Evolutionary conservation across 176 grass and related monocot genomes (phyloP), one percentile per base, ranked within the genome.

Genomic region (Chloris gayana): DNA sequence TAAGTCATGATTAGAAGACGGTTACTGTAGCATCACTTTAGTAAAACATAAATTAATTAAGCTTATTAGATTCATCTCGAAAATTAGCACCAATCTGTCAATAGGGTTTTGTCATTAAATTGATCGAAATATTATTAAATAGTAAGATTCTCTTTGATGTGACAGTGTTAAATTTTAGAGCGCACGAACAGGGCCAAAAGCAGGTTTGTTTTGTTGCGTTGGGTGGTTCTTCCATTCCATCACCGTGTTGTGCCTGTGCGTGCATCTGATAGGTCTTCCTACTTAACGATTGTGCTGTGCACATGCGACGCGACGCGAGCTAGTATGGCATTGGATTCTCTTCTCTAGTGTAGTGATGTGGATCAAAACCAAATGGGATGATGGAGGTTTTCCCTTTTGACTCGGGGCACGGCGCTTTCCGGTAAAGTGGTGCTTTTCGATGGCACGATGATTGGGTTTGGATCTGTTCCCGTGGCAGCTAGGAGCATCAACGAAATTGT

Each of bases 271-370:
- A 14, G 53, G 4, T n/a, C 15, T n/a, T n/a, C n/a, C n/a, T n/a
- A n/a, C 31, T 35, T 5, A 5, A 22, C 33, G 24, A n/a, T n/a
- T 62, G 42, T 72, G 83, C 51, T 74, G 75, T 72, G 83, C 75
- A 54, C 83, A 85, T 85, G 29, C 27, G n/a, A n/a, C n/a, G n/a
- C n/a, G n/a, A n/a, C n/a, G n/a, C n/a, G n/a, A 42, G 18, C 32
- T 3, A n/a, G n/a, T n/a, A 24, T 12, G 14, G 41, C 83, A 79
- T 85, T 12, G 75, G 75, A 85, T 79, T 19, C 83, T 50, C 56
- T 38, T 7, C 44, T 13, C 24, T 14, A 6, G 7, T 37, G 35
- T 37, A 37, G 35, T n/a, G 51, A 61, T 29, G 73, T 38, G 9
- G 51, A 75, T 15, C 22, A 27, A 61, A 37, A 69, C 73, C 17